Percentiles rank a stretch among this genome's conserved stretches.
Conservation (phyloP, 495 filamentous ascomycete species). For the Xylaria flabelliformis region DNA sequence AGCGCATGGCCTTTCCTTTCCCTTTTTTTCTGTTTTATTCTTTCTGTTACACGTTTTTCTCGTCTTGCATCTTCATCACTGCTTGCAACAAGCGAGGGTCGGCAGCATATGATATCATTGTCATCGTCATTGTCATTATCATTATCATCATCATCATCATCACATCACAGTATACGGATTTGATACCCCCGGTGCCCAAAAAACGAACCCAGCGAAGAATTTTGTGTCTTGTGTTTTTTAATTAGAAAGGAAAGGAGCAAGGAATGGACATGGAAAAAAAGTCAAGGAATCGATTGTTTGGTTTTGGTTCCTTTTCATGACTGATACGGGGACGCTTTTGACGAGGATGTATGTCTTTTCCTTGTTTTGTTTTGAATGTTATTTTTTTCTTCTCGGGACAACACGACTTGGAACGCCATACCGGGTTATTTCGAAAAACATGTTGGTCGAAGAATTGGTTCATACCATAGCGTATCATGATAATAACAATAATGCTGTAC, state of each 20-base stretch:
- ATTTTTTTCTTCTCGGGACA: background rate
- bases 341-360: background rate
- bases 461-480: constrained; percentile 5
- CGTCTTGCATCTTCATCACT: background rate
- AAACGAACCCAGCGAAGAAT: constrained; percentile 3
- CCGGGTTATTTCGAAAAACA: background rate
- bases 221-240: constrained; percentile 9
- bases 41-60: background rate
- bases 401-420: background rate
- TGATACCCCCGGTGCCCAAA: constrained; percentile 13
- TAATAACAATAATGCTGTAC: background rate
- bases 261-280: background rate
- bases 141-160: background rate
- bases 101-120: constrained; percentile 17
- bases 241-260: background rate
- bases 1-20: background rate
- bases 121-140: background rate
- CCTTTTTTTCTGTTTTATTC: background rate
- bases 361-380: background rate
- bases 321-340: background rate
- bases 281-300: constrained; percentile 2
- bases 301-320: background rate
- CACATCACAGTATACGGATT: constrained; percentile 18
- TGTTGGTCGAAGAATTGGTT: background rate
- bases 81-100: constrained; percentile 23